phyloP scores from a whole-genome alignment of 129 eudicot species.

The Deinandra increscens region DNA sequence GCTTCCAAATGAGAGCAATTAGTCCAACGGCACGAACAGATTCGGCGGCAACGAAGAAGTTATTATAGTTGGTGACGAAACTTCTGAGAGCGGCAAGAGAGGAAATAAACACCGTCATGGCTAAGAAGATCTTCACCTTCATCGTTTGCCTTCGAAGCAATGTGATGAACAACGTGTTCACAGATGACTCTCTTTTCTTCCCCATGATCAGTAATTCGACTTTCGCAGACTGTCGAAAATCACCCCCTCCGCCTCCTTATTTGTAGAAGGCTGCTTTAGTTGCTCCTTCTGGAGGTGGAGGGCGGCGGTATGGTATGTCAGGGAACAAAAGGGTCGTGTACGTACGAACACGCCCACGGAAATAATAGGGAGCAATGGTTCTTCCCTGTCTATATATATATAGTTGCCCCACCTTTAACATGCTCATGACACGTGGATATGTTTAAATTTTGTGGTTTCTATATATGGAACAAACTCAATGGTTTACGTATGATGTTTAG shows the following conservation, averaged over 20 bases:
- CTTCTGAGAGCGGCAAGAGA: slow-evolving; percentile 49
- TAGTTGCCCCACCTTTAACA: not conserved
- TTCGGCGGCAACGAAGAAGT: slow-evolving; percentile 70
- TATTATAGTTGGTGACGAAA: slow-evolving; percentile 45
- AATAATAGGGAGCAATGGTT: not conserved
- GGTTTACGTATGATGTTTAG: slow-evolving; percentile 16
- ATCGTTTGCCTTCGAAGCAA: slow-evolving; percentile 64
- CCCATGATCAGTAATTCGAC: slow-evolving; percentile 41
- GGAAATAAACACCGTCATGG: slow-evolving; percentile 33
- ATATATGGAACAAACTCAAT: slow-evolving; percentile 22
- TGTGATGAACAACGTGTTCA: slow-evolving; percentile 47
- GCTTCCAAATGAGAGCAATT: slow-evolving; percentile 66
- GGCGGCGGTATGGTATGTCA: slow-evolving; percentile 15
- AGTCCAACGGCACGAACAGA: slow-evolving; percentile 67
- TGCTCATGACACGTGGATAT: slow-evolving; percentile 15
- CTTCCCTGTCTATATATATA: not conserved
- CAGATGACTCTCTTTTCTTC: slow-evolving; percentile 54
- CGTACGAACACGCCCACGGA: slow-evolving; percentile 10
- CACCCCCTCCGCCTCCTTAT: slow-evolving; percentile 42
- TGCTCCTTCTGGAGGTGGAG: slow-evolving; percentile 36
- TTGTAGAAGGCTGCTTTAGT: not conserved
- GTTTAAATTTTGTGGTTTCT: slow-evolving; percentile 25
- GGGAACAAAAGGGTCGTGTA: slow-evolving; percentile 18
- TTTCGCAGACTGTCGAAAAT: slow-evolving; percentile 3
- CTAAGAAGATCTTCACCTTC: slow-evolving; percentile 62